Evolutionary conservation across 805 yeast species (phyloP), one percentile per base, ranked within the genome.

Genomic region (Yarrowia sp.): DNA sequence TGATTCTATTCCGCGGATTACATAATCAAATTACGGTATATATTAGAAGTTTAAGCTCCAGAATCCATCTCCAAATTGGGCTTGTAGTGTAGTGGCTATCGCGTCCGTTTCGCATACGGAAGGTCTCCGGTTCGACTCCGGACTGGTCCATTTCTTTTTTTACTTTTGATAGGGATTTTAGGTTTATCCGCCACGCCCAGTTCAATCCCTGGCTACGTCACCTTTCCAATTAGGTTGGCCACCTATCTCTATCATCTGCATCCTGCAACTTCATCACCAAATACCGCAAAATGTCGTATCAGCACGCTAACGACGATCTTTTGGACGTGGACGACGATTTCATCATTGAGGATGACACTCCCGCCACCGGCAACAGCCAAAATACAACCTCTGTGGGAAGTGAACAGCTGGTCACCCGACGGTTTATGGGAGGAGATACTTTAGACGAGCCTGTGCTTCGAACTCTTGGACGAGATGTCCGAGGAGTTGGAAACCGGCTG

Each of bases 371-470:
- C 26, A 30, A 41, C 11, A 7, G 17, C 26, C 54, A 30, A 30
- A 32, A 43, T 11, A 30, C 64, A 22, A 62, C 65, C 3, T 66
- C 70, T 14, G 70, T 66, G 30, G 73, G 73, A 11, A 71, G 71
- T 30, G 76, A 74, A 64, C 68, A 76, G 33, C 65, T 77, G 28
- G 77, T 74, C 62, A 87, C 83, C 70, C 79, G 85, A 26, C 71
- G 78, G 16, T 85, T 81, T 71, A 72, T 84, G 21, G 91, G 91
- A 2, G 89, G 89, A 30, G 88, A 87, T 71, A 87, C 92, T 2
- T 75, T 87, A 12, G 90, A 87, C 70, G 92, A 87, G 74, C 89
- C 91, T 0, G 87, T 87, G 9, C 72, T 78, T 70, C 76, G 79
- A 33, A 87, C 92, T 0, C 74, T 87, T 8, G 69, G 75, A 70